Evolutionary conservation across 1,139 yeast species (phyloP), one percentile per base, ranked within the genome.

Genomic region (Eremothecium coryli): DNA sequence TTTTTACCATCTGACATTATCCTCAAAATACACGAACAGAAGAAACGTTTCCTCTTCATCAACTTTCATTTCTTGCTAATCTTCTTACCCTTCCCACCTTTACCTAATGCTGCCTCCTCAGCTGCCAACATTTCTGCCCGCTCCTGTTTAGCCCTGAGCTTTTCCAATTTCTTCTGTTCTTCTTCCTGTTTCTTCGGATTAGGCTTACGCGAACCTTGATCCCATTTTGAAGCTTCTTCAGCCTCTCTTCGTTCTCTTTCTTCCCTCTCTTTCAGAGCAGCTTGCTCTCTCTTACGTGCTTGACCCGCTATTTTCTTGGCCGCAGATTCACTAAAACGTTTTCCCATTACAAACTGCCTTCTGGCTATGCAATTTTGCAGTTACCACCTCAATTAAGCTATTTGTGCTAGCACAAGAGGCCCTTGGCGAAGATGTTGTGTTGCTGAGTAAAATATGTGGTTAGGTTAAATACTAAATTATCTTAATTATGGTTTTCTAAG

Each of bases 271-370:
- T 55, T 56, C 5, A 44, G 44, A 13, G 39, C 37, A 9, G 48
- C 61, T 31, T 56, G 57, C 16, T 54, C 55, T 31, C 48, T 41
- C 39, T 56, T 56, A 38, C 57, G 52, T 22, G 53, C 56, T 32
- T 41, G 44, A 17, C 61, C 61, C 24, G 52, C 60, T 15, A 46
- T 45, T 34, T 56, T 56, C 46, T 56, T 56, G 1, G 49, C 50
- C 15, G 59, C 60, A 30, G 58, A 51, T 36, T 56, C 60, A 22
- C 49, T 41, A 42, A 55, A 56, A 39, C 60, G 49, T 38, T 56
- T 56, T 38, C 61, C 61, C 61, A 56, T 56, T 6, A 15, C 28
- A 20, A n/a, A n/a, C n/a, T n/a, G n/a, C n/a, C n/a, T n/a, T n/a
- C n/a, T n/a, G n/a, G n/a, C n/a, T n/a, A n/a, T n/a, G n/a, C n/a